Percentiles rank a stretch among this genome's conserved stretches.
These are phyloP conservation scores for Eucalyptus camaldulensis DNA, from an alignment of 345 rosid genomes.

Conservation along the genomic window DNA sequence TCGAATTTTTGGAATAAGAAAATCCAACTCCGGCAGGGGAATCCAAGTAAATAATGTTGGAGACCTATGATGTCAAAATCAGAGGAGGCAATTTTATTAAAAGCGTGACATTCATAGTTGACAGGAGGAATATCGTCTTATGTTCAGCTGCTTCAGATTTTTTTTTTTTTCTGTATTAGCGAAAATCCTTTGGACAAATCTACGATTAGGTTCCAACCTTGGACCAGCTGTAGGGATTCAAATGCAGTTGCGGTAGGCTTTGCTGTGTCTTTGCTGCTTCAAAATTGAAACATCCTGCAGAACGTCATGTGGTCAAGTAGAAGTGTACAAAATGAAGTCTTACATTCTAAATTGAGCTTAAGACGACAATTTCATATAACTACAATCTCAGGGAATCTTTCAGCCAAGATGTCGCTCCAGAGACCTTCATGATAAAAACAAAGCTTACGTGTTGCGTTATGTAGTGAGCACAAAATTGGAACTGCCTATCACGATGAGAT, in stretches of 20 bases:
- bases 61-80: constrained; percentile 38
- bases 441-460: neutral
- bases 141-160: neutral
- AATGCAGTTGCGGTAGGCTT: constrained; percentile 38
- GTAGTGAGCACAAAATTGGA: neutral
- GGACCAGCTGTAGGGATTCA: constrained; percentile 86
- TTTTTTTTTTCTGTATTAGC: neutral
- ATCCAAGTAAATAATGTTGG: constrained; percentile 70
- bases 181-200: neutral
- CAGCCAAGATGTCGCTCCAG: neutral
- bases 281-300: constrained; percentile 85
- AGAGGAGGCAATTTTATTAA: neutral
- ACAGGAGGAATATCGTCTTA: neutral
- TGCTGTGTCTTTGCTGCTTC: constrained; percentile 17
- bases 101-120: neutral
- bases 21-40: constrained; percentile 89
- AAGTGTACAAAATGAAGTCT: neutral
- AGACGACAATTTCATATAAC: neutral
- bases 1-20: constrained; percentile 49
- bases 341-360: neutral
- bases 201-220: constrained; percentile 32
- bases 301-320: neutral
- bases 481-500: neutral
- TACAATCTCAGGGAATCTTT: neutral
- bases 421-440: neutral